A percentile compares a stretch with the other conserved stretches of the same genome.
These are phyloP conservation scores for Candida nitratophila DNA, from an alignment of 805 yeast species.

Conservation along the genomic window DNA sequence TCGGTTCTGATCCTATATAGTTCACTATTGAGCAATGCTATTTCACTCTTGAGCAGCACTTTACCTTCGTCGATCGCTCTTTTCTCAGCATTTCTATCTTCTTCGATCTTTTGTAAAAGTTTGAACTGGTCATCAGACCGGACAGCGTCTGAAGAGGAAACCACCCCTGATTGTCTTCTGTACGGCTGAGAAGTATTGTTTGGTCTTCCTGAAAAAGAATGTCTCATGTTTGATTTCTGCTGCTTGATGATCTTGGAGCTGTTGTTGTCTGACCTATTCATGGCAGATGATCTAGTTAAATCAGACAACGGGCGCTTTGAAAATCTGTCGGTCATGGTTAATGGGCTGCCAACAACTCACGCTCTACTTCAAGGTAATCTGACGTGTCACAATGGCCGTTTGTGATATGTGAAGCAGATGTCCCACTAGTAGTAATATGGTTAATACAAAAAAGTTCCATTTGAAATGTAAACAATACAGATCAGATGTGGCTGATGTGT, in stretches of 20 bases:
- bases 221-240: background rate
- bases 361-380: too few relatives aligned
- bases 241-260: background rate
- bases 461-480: background rate
- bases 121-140: background rate
- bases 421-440: too few relatives aligned
- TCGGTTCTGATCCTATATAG: slow-evolving; percentile 20
- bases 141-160: too few relatives aligned
- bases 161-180: too few relatives aligned
- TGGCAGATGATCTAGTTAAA: background rate
- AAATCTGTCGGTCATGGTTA: background rate
- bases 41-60: slow-evolving; percentile 4
- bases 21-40: slow-evolving; percentile 19
- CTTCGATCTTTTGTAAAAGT: background rate
- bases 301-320: background rate
- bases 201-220: background rate
- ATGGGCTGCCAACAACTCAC: too few relatives aligned
- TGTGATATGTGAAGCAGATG: too few relatives aligned
- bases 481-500: background rate
- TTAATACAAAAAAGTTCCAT: too few relatives aligned
- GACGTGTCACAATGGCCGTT: too few relatives aligned
- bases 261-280: background rate
- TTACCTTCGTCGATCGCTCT: background rate
- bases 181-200: background rate
- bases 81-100: background rate